phyloP scores from a whole-genome alignment of 1,284 basidiomycete genomes.

The Cryptococcus sp. region DNA sequence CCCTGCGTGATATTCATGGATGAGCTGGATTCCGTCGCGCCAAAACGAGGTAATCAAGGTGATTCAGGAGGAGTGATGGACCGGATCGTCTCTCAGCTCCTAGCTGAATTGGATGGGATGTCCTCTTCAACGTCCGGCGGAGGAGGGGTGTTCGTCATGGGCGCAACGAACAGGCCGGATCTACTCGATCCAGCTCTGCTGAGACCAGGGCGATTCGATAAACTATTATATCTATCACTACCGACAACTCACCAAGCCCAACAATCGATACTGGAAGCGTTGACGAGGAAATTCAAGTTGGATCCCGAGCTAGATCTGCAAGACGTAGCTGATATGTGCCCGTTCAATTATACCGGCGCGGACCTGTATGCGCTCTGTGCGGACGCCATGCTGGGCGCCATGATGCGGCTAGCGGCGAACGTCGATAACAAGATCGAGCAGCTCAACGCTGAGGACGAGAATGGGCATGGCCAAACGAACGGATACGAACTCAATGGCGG shows the following conservation, averaged over 20 bases:
- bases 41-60: slow-evolving; percentile 91
- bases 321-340: slow-evolving; percentile 71
- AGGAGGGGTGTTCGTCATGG: slow-evolving; percentile 85
- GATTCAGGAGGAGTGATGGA: slow-evolving; percentile 98
- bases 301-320: slow-evolving; percentile 69
- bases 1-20: slow-evolving; percentile 98
- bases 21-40: slow-evolving; percentile 94
- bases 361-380: slow-evolving; percentile 98
- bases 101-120: slow-evolving; percentile 96
- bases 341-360: slow-evolving; percentile 93
- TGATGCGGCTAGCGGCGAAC: slow-evolving; percentile 81
- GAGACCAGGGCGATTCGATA: slow-evolving; percentile 93
- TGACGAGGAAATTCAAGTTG: slow-evolving; percentile 90
- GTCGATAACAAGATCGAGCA: slow-evolving; percentile 72
- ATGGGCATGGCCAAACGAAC: no score
- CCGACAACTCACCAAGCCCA: slow-evolving; percentile 85
- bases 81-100: slow-evolving; percentile 90
- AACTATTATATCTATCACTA: slow-evolving; percentile 95
- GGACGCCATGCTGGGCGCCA: slow-evolving; percentile 93
- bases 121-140: slow-evolving; percentile 53
- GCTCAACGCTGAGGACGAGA: slow-evolving; percentile 29
- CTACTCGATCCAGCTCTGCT: slow-evolving; percentile 89
- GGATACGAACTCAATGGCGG: not conserved
- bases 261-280: slow-evolving; percentile 80
- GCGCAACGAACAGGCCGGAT: slow-evolving; percentile 96